Evolutionary conservation across 495 filamentous ascomycete species (phyloP), one percentile per base, ranked within the genome.

Genomic region (Lophiotrema nucula): DNA sequence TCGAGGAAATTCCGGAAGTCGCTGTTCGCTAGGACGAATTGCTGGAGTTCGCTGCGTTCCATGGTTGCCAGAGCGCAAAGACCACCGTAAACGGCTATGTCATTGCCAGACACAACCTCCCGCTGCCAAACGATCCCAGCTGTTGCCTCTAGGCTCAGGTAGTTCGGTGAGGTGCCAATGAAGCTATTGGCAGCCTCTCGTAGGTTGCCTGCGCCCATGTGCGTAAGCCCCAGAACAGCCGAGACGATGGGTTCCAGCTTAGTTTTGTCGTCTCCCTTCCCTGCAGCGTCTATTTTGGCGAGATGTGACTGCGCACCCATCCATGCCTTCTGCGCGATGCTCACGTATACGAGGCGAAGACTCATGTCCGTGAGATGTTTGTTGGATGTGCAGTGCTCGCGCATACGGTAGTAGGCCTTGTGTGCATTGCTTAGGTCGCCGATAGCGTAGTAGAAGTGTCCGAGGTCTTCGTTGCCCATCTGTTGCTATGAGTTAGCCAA

Each of bases 11-110:
- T 83, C 42, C 95, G 84, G 77, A 98, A 98, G 27, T 76, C 73
- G 23, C 73, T 72, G 61, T 88, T 92, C 16, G 92, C 90, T 0
- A 98, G 82, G 8, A 97, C 89, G 18, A 76, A 74, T 4, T 65
- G 71, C 67, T 95, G 88, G 15, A 98, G 77, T 57, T 89, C 82
- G 10, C 74, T 73, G 38, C 93, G 83, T 44, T 87, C 80, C 89
- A 97, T 95, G 1, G 89, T 88, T 23, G 92, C 92, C 18, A 98
- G 83, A 1, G 93, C 91, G 56, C 91, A 87, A 18, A 98, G 81
- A 4, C 88, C 91, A 46, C 92, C 93, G 58, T 97, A 98, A 24
- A 93, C 79, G 26, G 93, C 93, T 4, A 98, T 77, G 64, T 98
- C 93, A 70, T 96, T 97, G 1, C 84, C 77, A 16, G 84, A 88